Evolutionary conservation across 495 filamentous ascomycete species (phyloP).

Genomic region (Aspergillus mulundensis): DNA sequence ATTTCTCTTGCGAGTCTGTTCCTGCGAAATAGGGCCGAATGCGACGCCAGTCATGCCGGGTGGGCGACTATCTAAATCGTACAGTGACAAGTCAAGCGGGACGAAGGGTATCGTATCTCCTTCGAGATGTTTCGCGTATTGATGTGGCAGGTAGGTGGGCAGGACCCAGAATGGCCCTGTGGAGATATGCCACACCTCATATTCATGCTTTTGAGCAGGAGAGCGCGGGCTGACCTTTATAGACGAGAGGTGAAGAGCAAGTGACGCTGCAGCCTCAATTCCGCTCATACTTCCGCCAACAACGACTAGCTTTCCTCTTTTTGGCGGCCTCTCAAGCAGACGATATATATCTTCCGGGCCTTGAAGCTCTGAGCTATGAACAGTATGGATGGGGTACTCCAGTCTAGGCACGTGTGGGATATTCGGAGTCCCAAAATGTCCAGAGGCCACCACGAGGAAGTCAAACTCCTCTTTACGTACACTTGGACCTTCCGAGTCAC

Average conservation of each 20-base stretch:
- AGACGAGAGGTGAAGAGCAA: slow-evolving; percentile 67
- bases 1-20: slow-evolving; percentile 50
- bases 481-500: background rate
- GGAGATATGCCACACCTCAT: slow-evolving; percentile 61
- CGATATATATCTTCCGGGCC: slow-evolving; percentile 21
- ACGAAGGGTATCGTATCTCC: slow-evolving; percentile 51
- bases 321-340: slow-evolving; percentile 8
- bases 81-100: slow-evolving; percentile 72
- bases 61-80: slow-evolving; percentile 61
- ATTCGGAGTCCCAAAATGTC: slow-evolving; percentile 66
- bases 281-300: slow-evolving; percentile 84
- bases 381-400: slow-evolving; percentile 26
- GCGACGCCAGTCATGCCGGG: slow-evolving; percentile 51
- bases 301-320: slow-evolving; percentile 63
- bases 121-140: slow-evolving; percentile 14
- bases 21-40: slow-evolving; percentile 53
- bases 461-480: slow-evolving; percentile 54
- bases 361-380: slow-evolving; percentile 58
- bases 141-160: slow-evolving; percentile 56
- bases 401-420: slow-evolving; percentile 46
- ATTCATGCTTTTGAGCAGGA: slow-evolving; percentile 30
- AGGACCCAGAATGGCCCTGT: slow-evolving; percentile 70
- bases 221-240: slow-evolving; percentile 41
- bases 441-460: slow-evolving; percentile 67
- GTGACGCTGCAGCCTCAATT: slow-evolving; percentile 66